Conservation (phyloP, 225 moss, liverwort and hornwort species). For the Lunularia cruciata region DNA sequence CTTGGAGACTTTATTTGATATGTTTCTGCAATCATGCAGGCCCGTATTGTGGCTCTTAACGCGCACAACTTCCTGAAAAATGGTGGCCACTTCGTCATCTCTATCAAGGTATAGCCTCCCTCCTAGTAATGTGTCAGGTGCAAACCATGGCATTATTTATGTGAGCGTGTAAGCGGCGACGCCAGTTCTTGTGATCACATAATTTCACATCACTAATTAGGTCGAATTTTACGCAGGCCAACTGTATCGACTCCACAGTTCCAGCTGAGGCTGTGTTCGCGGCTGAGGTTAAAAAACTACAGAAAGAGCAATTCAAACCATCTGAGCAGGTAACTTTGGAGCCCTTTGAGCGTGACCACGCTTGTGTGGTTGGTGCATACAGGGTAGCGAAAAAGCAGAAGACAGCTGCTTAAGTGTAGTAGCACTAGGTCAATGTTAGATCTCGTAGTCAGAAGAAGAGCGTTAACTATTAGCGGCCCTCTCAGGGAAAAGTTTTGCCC, state of each 20-base stretch:
- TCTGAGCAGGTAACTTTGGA: slow-evolving; percentile 86
- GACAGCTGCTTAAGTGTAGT: slow-evolving; percentile 31
- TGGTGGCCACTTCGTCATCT: slow-evolving; percentile 87
- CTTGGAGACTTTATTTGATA: no score
- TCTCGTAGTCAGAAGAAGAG: no score
- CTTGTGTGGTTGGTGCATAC: slow-evolving; percentile 82
- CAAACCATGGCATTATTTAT: no score
- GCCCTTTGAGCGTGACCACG: slow-evolving; percentile 89
- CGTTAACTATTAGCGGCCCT: no score
- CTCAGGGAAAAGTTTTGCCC: no score
- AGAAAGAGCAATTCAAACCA: slow-evolving; percentile 88
- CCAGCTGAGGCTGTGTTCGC: slow-evolving; percentile 92
- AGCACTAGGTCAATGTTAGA: no score
- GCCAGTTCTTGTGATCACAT: neutral
- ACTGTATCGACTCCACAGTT: slow-evolving; percentile 87
- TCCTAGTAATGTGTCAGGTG: neutral
- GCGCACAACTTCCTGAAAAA: slow-evolving; percentile 90
- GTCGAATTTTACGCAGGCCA: slow-evolving; percentile 40
- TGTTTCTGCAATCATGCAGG: slow-evolving; percentile 31
- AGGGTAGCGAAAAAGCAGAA: slow-evolving; percentile 70
- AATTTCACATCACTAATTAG: neutral
- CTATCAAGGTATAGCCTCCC: slow-evolving; percentile 61
- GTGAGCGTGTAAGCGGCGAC: neutral
- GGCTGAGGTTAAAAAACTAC: slow-evolving; percentile 74
- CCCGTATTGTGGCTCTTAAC: slow-evolving; percentile 83